phyloP scores from a whole-genome alignment of 495 filamentous ascomycete species.

The Lophium mytilinum region DNA sequence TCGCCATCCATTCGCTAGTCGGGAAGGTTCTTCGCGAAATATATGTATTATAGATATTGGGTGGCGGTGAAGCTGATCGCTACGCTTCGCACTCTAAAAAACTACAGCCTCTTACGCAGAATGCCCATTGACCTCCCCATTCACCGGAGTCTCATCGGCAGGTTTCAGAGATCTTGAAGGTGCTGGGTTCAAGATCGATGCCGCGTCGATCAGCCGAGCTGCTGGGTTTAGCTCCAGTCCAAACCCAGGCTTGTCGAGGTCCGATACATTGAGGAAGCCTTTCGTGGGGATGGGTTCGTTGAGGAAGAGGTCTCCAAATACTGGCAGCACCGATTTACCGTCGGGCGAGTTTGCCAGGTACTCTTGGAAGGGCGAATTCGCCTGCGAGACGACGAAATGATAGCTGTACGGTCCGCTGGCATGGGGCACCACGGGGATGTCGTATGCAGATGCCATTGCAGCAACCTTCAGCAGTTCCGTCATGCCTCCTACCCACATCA shows the following conservation, averaged over 20 bases:
- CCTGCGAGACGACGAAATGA: slow-evolving; percentile 85
- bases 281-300: slow-evolving; percentile 84
- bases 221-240: slow-evolving; percentile 76
- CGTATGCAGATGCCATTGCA: slow-evolving; percentile 82
- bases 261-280: slow-evolving; percentile 66
- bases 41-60: no score
- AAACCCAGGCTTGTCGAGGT: slow-evolving; percentile 85
- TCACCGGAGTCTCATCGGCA: slow-evolving; percentile 14
- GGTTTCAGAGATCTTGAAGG: slow-evolving; percentile 49
- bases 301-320: slow-evolving; percentile 83
- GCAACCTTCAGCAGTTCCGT: slow-evolving; percentile 86
- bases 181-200: slow-evolving; percentile 61
- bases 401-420: slow-evolving; percentile 89
- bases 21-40: no score
- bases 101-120: background rate
- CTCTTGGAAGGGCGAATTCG: slow-evolving; percentile 88
- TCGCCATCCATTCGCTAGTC: no score
- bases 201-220: slow-evolving; percentile 68
- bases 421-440: slow-evolving; percentile 90
- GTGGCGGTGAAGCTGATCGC: no score
- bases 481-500: slow-evolving; percentile 93
- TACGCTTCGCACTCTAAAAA: no score
- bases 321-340: slow-evolving; percentile 76
- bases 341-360: slow-evolving; percentile 89
- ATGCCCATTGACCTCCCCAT: slow-evolving; percentile 20